These are phyloP conservation scores for Cyamopsis tetragonoloba DNA, from an alignment of 306 rosid genomes.

Conservation along the genomic window DNA sequence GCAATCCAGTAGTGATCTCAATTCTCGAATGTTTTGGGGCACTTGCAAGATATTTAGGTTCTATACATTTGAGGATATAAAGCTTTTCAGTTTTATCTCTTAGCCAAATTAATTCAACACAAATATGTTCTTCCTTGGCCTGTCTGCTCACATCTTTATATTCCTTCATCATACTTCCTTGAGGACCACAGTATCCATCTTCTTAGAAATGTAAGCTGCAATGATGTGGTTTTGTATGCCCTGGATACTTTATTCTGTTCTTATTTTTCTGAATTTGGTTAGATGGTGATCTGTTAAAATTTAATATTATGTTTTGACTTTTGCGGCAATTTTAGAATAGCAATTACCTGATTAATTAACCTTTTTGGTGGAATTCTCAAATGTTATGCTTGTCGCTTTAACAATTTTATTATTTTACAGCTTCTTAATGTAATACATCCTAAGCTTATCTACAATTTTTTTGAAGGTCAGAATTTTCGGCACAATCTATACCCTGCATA, in stretches of 20 bases:
- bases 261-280: background rate
- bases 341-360: background rate
- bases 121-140: background rate
- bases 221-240: slow-evolving; percentile 23
- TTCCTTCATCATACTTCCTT: slow-evolving; percentile 23
- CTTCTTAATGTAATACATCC: slow-evolving; percentile 19
- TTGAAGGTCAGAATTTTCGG: slow-evolving; percentile 83
- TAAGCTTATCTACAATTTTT: slow-evolving; percentile 26
- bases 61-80: slow-evolving; percentile 15
- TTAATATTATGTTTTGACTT: background rate
- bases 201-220: slow-evolving; percentile 1
- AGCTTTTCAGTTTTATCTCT: slow-evolving; percentile 9
- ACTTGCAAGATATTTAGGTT: slow-evolving; percentile 8
- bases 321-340: slow-evolving; percentile 7
- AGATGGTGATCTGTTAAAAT: slow-evolving; percentile 3
- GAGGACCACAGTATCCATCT: slow-evolving; percentile 6
- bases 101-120: slow-evolving; percentile 13
- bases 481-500: slow-evolving; percentile 79
- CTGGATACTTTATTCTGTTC: background rate
- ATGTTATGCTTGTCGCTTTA: too few relatives aligned
- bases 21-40: background rate
- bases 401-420: background rate
- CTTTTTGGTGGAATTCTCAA: background rate
- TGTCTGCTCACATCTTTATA: slow-evolving; percentile 7
- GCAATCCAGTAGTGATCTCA: slow-evolving; percentile 14